Evolutionary conservation across 2,329 filamentous ascomycete genomes (phyloP).

Genomic region (Diaporthe eres): DNA sequence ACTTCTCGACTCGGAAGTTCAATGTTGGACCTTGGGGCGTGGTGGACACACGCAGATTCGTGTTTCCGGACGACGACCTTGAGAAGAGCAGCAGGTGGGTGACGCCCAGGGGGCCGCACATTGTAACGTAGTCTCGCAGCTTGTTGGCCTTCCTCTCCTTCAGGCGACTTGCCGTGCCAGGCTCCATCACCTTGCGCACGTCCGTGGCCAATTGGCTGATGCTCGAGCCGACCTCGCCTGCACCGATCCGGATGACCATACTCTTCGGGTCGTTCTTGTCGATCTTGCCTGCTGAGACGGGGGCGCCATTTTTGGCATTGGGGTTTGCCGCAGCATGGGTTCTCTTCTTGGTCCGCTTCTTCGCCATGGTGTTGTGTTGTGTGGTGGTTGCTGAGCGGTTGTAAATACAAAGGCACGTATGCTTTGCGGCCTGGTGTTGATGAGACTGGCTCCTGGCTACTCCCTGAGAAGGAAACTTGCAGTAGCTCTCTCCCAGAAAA

Average conservation of each 20-base stretch:
- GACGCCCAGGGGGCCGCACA: slow-evolving; percentile 94
- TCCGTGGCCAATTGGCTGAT: slow-evolving; percentile 93
- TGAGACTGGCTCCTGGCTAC: not conserved
- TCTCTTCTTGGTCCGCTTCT: slow-evolving; percentile 86
- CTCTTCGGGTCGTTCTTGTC: slow-evolving; percentile 85
- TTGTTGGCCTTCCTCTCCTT: slow-evolving; percentile 92
- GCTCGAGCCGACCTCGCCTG: slow-evolving; percentile 91
- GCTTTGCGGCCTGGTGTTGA: not conserved
- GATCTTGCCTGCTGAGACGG: slow-evolving; percentile 70
- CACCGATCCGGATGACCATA: slow-evolving; percentile 98
- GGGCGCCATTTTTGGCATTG: slow-evolving; percentile 64
- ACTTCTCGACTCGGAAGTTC: slow-evolving; percentile 94
- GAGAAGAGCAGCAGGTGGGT: slow-evolving; percentile 95
- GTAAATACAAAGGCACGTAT: slow-evolving; percentile 36
- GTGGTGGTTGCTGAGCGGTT: not conserved
- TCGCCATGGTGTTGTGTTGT: slow-evolving; percentile 74
- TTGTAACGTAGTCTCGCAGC: slow-evolving; percentile 91
- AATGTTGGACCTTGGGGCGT: slow-evolving; percentile 93
- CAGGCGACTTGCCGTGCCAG: slow-evolving; percentile 88
- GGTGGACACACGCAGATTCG: slow-evolving; percentile 88
- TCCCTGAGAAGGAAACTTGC: not conserved
- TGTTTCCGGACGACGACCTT: slow-evolving; percentile 89
- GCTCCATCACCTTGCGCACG: slow-evolving; percentile 95
- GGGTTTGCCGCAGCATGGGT: slow-evolving; percentile 82
- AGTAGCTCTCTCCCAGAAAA: slow-evolving; percentile 47